A percentile compares a stretch with the other conserved stretches of the same genome.
Conservation (phyloP, 768 basidiomycete species). For the Mrakia frigida region DNA sequence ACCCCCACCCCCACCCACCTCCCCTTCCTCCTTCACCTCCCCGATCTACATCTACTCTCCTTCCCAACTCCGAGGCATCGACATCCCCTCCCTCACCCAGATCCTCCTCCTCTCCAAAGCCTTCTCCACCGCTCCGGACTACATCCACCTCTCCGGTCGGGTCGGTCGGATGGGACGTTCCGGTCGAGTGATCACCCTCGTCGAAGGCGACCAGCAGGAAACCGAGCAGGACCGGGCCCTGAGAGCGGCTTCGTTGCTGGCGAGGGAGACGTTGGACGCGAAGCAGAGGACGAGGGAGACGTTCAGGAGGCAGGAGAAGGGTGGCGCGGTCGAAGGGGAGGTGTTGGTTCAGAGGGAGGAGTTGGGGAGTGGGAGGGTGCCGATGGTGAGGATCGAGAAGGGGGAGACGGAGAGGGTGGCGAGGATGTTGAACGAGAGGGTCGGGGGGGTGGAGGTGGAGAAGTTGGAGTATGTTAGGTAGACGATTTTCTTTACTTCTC, state of each 20-base stretch:
- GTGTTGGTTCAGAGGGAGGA: too few species aligned
- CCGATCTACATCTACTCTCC: conserved; percentile 8
- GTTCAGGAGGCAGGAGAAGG: not conserved
- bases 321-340: too few species aligned
- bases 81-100: conserved; percentile 1
- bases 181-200: not conserved
- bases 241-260: not conserved
- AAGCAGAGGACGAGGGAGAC: not conserved
- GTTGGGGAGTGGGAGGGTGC: not conserved
- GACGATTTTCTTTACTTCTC: too few species aligned
- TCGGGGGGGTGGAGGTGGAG: too few species aligned
- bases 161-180: not conserved
- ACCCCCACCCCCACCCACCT: not conserved
- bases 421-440: not conserved
- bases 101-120: not conserved
- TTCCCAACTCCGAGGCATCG: conserved; percentile 8
- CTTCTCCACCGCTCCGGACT: not conserved
- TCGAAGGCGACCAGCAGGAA: not conserved
- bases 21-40: not conserved
- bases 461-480: too few species aligned
- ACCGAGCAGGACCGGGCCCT: not conserved
- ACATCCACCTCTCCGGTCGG: conserved; percentile 11
- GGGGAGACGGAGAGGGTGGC: not conserved
- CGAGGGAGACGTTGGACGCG: not conserved
- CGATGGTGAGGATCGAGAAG: too few species aligned